phyloP scores from a whole-genome alignment of 129 eudicot species.

The Pseudognaphalium luteoalbum region DNA sequence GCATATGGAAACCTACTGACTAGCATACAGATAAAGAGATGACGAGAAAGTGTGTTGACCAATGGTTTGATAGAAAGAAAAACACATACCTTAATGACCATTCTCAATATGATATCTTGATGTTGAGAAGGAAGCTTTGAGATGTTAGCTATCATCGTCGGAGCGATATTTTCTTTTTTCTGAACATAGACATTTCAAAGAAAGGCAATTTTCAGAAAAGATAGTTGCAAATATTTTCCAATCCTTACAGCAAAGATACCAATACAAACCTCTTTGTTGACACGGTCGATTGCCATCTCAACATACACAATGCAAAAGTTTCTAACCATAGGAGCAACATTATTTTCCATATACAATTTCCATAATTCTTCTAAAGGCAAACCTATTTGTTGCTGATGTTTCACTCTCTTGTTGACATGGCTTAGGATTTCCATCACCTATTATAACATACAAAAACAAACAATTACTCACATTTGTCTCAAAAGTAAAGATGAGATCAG shows the following conservation, averaged over 20 bases:
- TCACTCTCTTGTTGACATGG: constrained; percentile 95
- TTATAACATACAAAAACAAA: constrained; percentile 7
- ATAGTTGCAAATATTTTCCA: constrained; percentile 13
- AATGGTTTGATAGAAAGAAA: constrained; percentile 9
- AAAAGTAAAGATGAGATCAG: constrained; percentile 4
- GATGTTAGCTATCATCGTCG: constrained; percentile 58
- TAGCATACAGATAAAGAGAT: constrained; percentile 18
- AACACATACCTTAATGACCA: constrained; percentile 58
- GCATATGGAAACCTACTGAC: constrained; percentile 9
- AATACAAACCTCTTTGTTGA: constrained; percentile 57
- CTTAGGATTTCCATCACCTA: constrained; percentile 87
- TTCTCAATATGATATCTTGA: constrained; percentile 78
- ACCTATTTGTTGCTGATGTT: constrained; percentile 76
- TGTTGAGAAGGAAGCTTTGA: constrained; percentile 93
- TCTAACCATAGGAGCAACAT: constrained; percentile 73
- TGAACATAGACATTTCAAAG: constrained; percentile 31
- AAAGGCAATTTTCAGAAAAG: constrained; percentile 12
- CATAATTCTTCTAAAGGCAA: constrained; percentile 75
- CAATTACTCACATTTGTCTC: constrained; percentile 2
- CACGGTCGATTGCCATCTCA: constrained; percentile 93
- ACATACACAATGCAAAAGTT: constrained; percentile 89
- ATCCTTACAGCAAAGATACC: neutral
- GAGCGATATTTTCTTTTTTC: constrained; percentile 72
- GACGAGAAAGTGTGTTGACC: constrained; percentile 7
- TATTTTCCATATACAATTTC: constrained; percentile 70